Evolutionary conservation across 257 asterid genomes (phyloP).

Genomic region (Salvia hispanica): DNA sequence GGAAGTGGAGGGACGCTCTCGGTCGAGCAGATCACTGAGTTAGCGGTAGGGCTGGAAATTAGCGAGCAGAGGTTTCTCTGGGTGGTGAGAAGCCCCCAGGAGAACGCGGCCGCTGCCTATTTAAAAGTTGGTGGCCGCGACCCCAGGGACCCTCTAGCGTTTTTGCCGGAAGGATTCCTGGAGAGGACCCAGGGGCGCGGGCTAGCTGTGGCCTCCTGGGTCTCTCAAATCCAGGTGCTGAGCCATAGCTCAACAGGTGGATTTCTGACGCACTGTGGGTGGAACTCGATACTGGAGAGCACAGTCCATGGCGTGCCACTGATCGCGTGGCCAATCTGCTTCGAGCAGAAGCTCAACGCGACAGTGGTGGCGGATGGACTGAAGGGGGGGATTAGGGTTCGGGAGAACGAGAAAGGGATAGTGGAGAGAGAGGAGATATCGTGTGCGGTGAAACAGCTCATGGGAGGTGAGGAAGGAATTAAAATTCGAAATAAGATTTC

Average conservation of each 20-base stretch:
- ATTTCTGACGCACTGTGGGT: slow-evolving; percentile 3
- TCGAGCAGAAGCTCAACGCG: slow-evolving; percentile 33
- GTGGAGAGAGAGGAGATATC: slow-evolving; percentile 30
- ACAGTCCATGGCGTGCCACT: slow-evolving; percentile 27
- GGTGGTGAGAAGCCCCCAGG: slow-evolving; percentile 39
- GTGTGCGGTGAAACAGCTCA: slow-evolving; percentile 7
- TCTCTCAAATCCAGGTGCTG: slow-evolving; percentile 32
- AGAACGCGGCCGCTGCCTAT: slow-evolving; percentile 1
- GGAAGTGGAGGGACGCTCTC: slow-evolving; percentile 47
- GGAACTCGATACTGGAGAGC: slow-evolving; percentile 31
- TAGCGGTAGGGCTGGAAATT: slow-evolving; percentile 44
- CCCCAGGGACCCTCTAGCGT: slow-evolving; percentile 1
- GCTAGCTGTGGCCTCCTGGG: slow-evolving; percentile 32
- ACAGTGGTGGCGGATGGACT: slow-evolving; percentile 23
- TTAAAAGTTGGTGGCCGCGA: not conserved
- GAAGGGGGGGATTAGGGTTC: slow-evolving; percentile 25
- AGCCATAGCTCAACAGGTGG: slow-evolving; percentile 30
- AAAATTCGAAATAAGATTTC: not conserved
- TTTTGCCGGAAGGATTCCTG: slow-evolving; percentile 31
- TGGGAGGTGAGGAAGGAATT: slow-evolving; percentile 29
- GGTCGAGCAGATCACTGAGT: slow-evolving; percentile 31
- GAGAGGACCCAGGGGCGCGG: slow-evolving; percentile 30
- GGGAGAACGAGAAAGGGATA: slow-evolving; percentile 28
- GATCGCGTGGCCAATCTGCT: slow-evolving; percentile 35
- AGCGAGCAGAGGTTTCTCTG: slow-evolving; percentile 44